Evolutionary conservation across 1,139 yeast species (phyloP), one percentile per base, ranked within the genome.

Genomic region (Pichia sp.): DNA sequence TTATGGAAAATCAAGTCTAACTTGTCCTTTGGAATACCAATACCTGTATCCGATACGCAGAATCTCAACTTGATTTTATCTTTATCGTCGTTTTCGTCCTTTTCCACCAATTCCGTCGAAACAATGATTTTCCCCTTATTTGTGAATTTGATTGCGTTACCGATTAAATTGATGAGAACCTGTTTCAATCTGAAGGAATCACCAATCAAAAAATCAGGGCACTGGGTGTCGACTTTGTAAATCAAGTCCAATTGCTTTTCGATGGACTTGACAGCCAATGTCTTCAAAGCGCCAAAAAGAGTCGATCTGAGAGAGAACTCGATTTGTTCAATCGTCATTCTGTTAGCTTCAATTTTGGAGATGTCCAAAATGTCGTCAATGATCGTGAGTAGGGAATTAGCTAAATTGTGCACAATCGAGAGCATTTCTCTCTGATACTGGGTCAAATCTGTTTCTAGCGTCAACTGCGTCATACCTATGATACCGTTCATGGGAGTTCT

Each of bases 401-500:
- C 95, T 54, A 86, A 71, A 58, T 85, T 85, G 64, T 85, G 92
- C 29, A 85, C 95, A 62, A 86, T 85, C 27, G 88, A 79, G 53
- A 85, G 68, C 95, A 85, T 85, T 66, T 85, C 95, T 51, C 95
- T 74, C 64, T 86, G 95, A 59, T 85, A 85, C 64, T 85, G 95
- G 5, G 94, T 85, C 51, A 85, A 69, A 58, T 85, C 92, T 0
- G 95, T 85, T 57, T 86, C 95, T 47, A 86, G 71, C 0, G 95
- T 84, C 54, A 86, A 68, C 62, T 86, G 95, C 2, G 95, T 86
- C 92, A 86, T 86, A 59, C 95, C 95, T 57, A 86, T 83, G 43
- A 86, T 86, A 69, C 95, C 95, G 62, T 86, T 86, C 76, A 86
- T 82, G 28, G 95, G 95, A 4, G 95, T 86, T 64, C 95, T 73